Evolutionary conservation across 2,329 filamentous ascomycete species (phyloP), one percentile per base, ranked within the genome.

Genomic region (Talaromyces sp.): DNA sequence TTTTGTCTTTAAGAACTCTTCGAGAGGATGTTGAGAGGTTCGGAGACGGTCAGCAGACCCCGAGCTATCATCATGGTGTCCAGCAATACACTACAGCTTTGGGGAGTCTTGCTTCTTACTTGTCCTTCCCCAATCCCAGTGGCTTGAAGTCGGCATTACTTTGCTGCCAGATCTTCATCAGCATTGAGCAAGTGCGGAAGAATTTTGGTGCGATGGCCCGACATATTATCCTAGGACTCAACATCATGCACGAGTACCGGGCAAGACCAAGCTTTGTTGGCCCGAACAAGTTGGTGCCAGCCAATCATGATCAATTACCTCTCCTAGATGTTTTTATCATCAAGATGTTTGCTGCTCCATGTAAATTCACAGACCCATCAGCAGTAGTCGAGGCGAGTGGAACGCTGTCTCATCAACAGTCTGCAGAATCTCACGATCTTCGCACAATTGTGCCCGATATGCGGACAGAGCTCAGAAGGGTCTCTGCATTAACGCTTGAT

Each of bases 141-240:
- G 49, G 27, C 10, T 50, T 65, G 39, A 65, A 62, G 49, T 65
- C 63, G 22, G 49, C 50, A 50, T 61, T 65, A 50, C 63, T 65
- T 50, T 65, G 63, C 39, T 65, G 63, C 39, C 58, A 65, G 8
- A 45, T 65, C 49, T 65, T 65, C 24, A 65, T 65, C 49, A 65
- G 63, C 41, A 65, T 65, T 50, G 63, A 65, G 63, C 63, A 65
- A 58, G 37, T 61, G 16, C 63, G 49, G 33, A 41, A 47, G 19
- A 61, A 65, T 50, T 57, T 50, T 22, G 19, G 50, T 41, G 47
- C 27, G 1, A 62, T 65, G 63, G 63, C 49, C 50, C 63, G 57
- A 11, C 63, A 65, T 47, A 65, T 65, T 2, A 57, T 61, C 33
- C 39, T 16, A 22, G 63, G 63, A 61, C 63, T 65, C 24, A 60